Percentiles rank a stretch among this genome's conserved stretches.
phyloP scores from a whole-genome alignment of 2,329 filamentous ascomycete species.

The Hortaea werneckii region DNA sequence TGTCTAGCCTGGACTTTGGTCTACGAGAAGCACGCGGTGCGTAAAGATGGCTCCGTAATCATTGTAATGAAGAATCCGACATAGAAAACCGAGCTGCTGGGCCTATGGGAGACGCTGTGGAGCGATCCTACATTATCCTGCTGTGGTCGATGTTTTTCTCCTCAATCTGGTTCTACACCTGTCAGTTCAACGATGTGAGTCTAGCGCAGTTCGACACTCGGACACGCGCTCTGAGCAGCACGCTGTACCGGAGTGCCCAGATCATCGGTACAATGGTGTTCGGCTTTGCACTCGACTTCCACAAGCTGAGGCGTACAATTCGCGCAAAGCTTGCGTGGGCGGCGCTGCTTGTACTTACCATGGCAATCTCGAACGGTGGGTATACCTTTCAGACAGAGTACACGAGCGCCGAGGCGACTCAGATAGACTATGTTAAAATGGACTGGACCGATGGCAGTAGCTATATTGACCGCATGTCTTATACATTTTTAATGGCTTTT shows the following conservation, averaged over 20 bases:
- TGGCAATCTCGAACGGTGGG: conserved; percentile 73
- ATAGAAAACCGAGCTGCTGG: conserved; percentile 70
- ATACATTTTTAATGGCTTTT: conserved; percentile 85
- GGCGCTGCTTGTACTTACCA: conserved; percentile 57
- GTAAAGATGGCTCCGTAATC: conserved; percentile 65
- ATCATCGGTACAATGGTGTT: conserved; percentile 66
- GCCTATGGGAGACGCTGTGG: conserved; percentile 62
- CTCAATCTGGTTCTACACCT: conserved; percentile 72
- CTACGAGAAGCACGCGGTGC: conserved; percentile 62
- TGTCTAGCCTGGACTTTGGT: conserved; percentile 58
- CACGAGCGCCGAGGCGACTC: conserved; percentile 28
- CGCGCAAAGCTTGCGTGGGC: conserved; percentile 57
- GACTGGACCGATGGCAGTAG: conserved; percentile 58
- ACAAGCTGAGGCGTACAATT: conserved; percentile 48
- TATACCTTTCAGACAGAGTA: conserved; percentile 64
- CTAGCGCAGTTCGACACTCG: conserved; percentile 60
- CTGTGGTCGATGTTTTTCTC: conserved; percentile 76
- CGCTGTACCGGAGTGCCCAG: conserved; percentile 67
- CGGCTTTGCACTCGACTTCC: conserved; percentile 59
- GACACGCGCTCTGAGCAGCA: conserved; percentile 64
- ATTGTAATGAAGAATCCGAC: conserved; percentile 87
- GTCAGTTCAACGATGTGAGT: conserved; percentile 69
- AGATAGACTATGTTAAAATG: conserved; percentile 24
- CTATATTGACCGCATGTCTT: conserved; percentile 71
- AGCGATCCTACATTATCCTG: conserved; percentile 65